Evolutionary conservation across 352 stramenopile genomes (phyloP), one percentile per base, ranked within the genome.

Genomic region (Albugo candida): DNA sequence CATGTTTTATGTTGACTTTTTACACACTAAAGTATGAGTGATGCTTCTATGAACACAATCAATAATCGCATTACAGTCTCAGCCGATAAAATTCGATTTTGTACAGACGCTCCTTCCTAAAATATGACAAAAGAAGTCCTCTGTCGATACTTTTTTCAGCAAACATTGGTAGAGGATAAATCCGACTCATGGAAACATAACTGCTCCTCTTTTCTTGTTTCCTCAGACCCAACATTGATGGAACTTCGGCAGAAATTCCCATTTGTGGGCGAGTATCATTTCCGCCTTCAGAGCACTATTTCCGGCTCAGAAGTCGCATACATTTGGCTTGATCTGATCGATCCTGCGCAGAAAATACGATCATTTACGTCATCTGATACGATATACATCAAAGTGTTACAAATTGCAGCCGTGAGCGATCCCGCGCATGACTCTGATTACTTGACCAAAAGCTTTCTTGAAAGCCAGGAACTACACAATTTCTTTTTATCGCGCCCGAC

Each of bases 141-240:
- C 47, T 87, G 75, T 45, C 72, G 67, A 50, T 87, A 87, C 58
- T 87, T 87, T 50, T 85, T 88, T 64, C 75, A 84, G 59, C 54
- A 70, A 41, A 83, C 70, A 60, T 53, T 78, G 57, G 62, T 63
- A 13, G 74, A 87, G 48, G 64, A 59, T 5, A 60, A 65, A 46
- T 51, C 18, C 56, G 60, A 5, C 51, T 65, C 24, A 31, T 31
- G 3, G 24, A 31, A 31, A 31, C 3, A 8, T 8, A 31, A 8
- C 24, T 10, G 58, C 43, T 85, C 71, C 1, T 71, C 69, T 12
- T 41, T 88, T 16, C 47, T 89, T 49, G 61, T 92, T n/a, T 84
- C 72, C 0, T 50, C 57, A 13, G 52, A 59, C 17, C 71, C 76
- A 10, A 87, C 73, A 39, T 59, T 88, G 14, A 51, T 51, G 0